phyloP scores from a whole-genome alignment of 441 rosid species.

The Gossypium gossypioides region DNA sequence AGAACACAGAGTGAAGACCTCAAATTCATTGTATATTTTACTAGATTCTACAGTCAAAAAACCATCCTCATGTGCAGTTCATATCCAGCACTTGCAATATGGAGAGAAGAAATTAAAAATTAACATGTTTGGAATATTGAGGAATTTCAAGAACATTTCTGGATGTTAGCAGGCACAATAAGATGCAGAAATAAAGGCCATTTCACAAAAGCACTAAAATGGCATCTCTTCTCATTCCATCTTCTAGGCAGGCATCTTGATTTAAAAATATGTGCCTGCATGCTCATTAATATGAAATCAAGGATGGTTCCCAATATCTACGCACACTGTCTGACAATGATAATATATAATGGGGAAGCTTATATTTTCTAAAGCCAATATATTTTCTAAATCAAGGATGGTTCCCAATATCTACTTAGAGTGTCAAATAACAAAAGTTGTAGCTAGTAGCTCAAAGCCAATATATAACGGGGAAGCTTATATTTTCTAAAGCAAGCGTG shows the following conservation, averaged over 20 bases:
- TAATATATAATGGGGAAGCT: background rate
- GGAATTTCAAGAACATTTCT: background rate
- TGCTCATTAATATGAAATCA: background rate
- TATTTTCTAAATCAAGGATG: background rate
- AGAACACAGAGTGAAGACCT: background rate
- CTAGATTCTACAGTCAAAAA: background rate
- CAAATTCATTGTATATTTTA: background rate
- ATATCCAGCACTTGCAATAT: background rate
- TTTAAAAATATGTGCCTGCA: background rate
- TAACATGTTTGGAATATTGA: background rate
- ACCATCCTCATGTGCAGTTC: background rate
- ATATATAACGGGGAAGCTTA: background rate
- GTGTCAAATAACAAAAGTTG: background rate
- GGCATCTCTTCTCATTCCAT: background rate
- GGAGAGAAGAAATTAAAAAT: background rate
- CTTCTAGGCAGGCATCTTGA: background rate
- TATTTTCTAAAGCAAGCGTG: constrained; percentile 1
- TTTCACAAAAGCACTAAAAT: background rate
- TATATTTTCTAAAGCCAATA: background rate
- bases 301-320: background rate
- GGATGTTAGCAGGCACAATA: constrained; percentile 5
- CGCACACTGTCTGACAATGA: background rate
- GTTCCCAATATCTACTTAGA: background rate
- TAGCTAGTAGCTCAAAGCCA: constrained; percentile 1
- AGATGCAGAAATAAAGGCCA: background rate